These are phyloP conservation scores for Lophiotrema nucula DNA, from an alignment of 495 filamentous ascomycete species.

Conservation along the genomic window DNA sequence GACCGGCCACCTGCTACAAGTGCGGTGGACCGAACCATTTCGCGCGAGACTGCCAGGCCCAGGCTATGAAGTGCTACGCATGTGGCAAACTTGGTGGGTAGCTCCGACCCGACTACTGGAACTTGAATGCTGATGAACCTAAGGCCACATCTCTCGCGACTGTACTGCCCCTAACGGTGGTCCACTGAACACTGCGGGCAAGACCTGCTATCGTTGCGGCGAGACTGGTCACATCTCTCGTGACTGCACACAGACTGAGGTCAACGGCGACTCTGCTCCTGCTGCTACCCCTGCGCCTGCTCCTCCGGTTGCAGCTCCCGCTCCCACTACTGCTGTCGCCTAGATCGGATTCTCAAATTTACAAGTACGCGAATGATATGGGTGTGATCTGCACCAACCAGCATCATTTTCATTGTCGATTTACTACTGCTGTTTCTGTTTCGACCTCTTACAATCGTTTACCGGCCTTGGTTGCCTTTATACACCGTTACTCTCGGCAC, in stretches of 20 bases:
- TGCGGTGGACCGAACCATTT: slow-evolving; percentile 99
- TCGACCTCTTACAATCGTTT: slow-evolving; percentile 30
- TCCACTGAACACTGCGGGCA: slow-evolving; percentile 89
- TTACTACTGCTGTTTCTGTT: slow-evolving; percentile 25
- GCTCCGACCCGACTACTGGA: not conserved
- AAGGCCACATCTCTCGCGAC: slow-evolving; percentile 89
- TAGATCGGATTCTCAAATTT: slow-evolving; percentile 43
- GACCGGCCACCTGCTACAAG: slow-evolving; percentile 96
- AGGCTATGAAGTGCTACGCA: slow-evolving; percentile 99
- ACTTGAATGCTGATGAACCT: not conserved
- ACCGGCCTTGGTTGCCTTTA: slow-evolving; percentile 30
- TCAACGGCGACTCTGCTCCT: slow-evolving; percentile 48
- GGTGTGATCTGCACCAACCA: not conserved
- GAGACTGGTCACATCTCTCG: slow-evolving; percentile 94
- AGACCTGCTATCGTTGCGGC: slow-evolving; percentile 98
- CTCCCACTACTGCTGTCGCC: slow-evolving; percentile 48
- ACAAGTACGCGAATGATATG: not conserved
- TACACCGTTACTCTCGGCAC: slow-evolving; percentile 11
- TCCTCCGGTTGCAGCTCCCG: slow-evolving; percentile 23
- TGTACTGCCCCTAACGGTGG: slow-evolving; percentile 97
- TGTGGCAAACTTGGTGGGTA: slow-evolving; percentile 80
- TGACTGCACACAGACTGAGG: slow-evolving; percentile 72
- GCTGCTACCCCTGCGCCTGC: slow-evolving; percentile 42
- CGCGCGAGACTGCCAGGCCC: slow-evolving; percentile 97
- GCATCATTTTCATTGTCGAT: slow-evolving; percentile 14